Percentiles rank a stretch among this genome's conserved stretches.
These are phyloP conservation scores for Rhinocladiella similis DNA, from an alignment of 2,329 filamentous ascomycete genomes.

Conservation along the genomic window DNA sequence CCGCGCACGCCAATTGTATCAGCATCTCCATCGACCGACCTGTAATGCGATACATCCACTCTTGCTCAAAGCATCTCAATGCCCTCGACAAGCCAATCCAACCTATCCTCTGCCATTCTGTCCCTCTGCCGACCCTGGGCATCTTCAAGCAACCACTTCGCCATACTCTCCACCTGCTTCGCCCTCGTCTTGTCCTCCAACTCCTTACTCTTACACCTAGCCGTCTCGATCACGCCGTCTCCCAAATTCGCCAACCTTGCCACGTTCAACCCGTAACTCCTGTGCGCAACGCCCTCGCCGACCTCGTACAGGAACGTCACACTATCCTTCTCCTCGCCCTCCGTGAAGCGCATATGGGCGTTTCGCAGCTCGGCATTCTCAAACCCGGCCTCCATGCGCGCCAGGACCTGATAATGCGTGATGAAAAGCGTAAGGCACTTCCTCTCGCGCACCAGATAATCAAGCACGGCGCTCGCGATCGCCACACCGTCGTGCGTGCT, in stretches of 20 bases:
- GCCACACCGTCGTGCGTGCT: slow-evolving; percentile 95
- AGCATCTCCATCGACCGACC: too few species aligned
- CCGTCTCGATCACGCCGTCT: slow-evolving; percentile 72
- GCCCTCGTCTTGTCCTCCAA: slow-evolving; percentile 72
- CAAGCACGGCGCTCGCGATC: slow-evolving; percentile 87
- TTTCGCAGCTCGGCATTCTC: slow-evolving; percentile 68
- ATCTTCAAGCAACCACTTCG: slow-evolving; percentile 8
- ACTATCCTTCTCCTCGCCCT: slow-evolving; percentile 63
- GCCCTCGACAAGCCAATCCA: slow-evolving; percentile 26
- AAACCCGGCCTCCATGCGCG: slow-evolving; percentile 71
- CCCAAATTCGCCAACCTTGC: slow-evolving; percentile 83
- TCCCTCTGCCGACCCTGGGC: background rate
- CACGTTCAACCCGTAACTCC: slow-evolving; percentile 93
- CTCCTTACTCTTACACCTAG: slow-evolving; percentile 74
- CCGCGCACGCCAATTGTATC: too few species aligned
- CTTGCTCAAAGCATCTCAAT: slow-evolving; percentile 27
- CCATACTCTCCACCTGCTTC: slow-evolving; percentile 54
- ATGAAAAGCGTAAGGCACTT: slow-evolving; percentile 88
- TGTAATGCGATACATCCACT: too few species aligned
- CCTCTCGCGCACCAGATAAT: slow-evolving; percentile 74
- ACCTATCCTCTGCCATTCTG: background rate
- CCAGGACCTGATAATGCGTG: slow-evolving; percentile 91
- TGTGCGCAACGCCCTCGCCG: slow-evolving; percentile 84
- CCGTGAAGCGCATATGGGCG: slow-evolving; percentile 89
- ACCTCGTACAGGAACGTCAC: slow-evolving; percentile 96